Evolutionary conservation across 108 stramenopile species (phyloP), one percentile per base, ranked within the genome.

Genomic region (Cyclotella atomus): DNA sequence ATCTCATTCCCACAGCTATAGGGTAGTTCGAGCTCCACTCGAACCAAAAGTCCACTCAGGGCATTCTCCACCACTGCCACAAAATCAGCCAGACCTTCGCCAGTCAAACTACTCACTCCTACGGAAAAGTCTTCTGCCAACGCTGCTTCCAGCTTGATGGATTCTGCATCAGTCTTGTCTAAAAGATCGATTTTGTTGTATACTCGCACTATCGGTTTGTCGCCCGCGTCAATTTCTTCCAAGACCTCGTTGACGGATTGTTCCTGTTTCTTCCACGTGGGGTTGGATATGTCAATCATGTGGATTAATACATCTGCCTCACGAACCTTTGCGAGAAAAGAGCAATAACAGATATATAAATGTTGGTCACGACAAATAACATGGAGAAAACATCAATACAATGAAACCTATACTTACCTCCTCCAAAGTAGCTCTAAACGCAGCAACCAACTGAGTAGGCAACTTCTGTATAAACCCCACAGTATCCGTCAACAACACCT

Each of bases 381-480:
- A n/a, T n/a, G n/a, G n/a, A n/a, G n/a, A n/a, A n/a, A n/a, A n/a
- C n/a, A n/a, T n/a, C n/a, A n/a, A n/a, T 0, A 55, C 24, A 57
- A 57, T 1, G 15, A 19, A 15, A 19, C 29, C n/a, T 10, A 52
- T 15, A 57, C 56, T 65, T 23, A 95, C 94, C 80, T 97, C 98
- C 67, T 98, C 98, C 27, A 98, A 75, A 0, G 98, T 98, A 12
- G 98, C 98, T 32, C 97, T 87, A 71, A 98, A 98, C 3, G 97
- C 96, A 15, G 97, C 98, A 0, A 98, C 94, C 36, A 98, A 76
- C 34, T 96, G 91, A 7, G 98, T 98, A 10, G 98, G 98, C 8
- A 98, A 85, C 68, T 97, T 97, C 64, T 97, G 97, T 66, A 98
- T 96, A 73, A 98, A 98, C 2, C 98, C 98, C 19, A 98, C 98